Evolutionary conservation across 2,329 filamentous ascomycete genomes (phyloP).

Genomic region (Cladophialophora bantiana): DNA sequence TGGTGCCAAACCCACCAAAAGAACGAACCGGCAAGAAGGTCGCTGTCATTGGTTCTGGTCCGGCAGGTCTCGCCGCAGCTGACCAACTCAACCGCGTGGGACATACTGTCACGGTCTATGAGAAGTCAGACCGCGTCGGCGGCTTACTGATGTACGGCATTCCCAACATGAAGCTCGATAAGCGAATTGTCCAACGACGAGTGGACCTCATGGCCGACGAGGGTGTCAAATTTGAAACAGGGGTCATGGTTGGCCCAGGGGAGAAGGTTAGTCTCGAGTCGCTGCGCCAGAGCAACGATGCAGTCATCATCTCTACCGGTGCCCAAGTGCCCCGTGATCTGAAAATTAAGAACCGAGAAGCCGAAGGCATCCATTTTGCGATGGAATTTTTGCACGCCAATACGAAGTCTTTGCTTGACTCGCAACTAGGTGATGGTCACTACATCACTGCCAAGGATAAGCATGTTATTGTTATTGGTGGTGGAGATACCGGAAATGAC

Average conservation of each 20-base stretch:
- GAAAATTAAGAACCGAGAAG: constrained; percentile 84
- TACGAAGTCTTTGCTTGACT: constrained; percentile 96
- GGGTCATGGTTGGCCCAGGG: constrained; percentile 78
- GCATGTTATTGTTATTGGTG: constrained; percentile 94
- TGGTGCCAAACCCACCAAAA: constrained; percentile 80
- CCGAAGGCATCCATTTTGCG: constrained; percentile 91
- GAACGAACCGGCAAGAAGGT: constrained; percentile 86
- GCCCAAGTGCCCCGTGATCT: constrained; percentile 92
- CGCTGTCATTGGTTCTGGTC: constrained; percentile 89
- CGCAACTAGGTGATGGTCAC: constrained; percentile 77
- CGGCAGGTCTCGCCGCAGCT: constrained; percentile 85
- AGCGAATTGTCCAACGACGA: constrained; percentile 93
- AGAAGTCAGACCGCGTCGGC: constrained; percentile 88
- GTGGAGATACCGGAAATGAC: constrained; percentile 97
- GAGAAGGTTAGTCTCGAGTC: constrained; percentile 71
- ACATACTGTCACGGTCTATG: constrained; percentile 87
- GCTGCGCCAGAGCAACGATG: constrained; percentile 76
- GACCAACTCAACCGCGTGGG: constrained; percentile 95
- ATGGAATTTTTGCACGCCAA: constrained; percentile 98
- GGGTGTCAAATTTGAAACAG: constrained; percentile 81
- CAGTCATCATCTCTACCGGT: constrained; percentile 89
- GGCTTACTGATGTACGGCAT: constrained; percentile 98
- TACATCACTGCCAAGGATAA: constrained; percentile 97
- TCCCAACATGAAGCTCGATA: constrained; percentile 99
- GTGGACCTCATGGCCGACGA: constrained; percentile 94